Evolutionary conservation across 345 rosid genomes (phyloP).

Genomic region (Sonneratia alba): DNA sequence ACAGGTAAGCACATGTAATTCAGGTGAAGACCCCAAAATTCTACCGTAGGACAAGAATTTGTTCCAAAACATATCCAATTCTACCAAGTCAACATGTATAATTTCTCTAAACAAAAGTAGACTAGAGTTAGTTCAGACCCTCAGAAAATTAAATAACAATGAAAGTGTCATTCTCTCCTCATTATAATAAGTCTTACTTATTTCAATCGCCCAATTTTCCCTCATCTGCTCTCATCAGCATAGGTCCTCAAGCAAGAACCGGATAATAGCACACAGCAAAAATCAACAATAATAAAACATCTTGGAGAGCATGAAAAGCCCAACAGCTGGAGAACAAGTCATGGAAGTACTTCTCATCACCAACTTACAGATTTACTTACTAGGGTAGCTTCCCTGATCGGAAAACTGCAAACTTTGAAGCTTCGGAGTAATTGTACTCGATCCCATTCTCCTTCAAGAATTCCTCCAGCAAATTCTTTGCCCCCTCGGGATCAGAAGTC

Average conservation of each 20-base stretch:
- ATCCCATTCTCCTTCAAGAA: slow-evolving; percentile 49
- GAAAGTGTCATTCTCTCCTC: neutral
- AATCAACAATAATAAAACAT: neutral
- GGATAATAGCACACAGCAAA: neutral
- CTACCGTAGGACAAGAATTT: neutral
- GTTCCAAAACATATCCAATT: neutral
- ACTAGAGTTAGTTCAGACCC: neutral
- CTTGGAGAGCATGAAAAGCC: neutral
- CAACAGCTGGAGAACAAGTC: neutral
- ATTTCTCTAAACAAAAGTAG: neutral
- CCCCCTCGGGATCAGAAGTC: slow-evolving; percentile 57
- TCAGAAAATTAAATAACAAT: neutral
- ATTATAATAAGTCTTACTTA: neutral
- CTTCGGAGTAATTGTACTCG: slow-evolving; percentile 42
- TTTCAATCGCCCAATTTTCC: neutral
- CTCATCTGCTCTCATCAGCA: neutral
- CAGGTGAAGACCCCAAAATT: too few relatives aligned
- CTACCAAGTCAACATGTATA: neutral
- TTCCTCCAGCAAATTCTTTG: slow-evolving; percentile 50
- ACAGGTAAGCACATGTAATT: neutral
- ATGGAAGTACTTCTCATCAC: neutral
- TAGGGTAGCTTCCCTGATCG: slow-evolving; percentile 60
- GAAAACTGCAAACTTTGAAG: slow-evolving; percentile 71
- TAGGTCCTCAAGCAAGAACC: neutral
- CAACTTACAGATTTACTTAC: slow-evolving; percentile 9